These are phyloP conservation scores for Forsythia suspensa DNA, from an alignment of 257 asterid species.

Conservation along the genomic window DNA sequence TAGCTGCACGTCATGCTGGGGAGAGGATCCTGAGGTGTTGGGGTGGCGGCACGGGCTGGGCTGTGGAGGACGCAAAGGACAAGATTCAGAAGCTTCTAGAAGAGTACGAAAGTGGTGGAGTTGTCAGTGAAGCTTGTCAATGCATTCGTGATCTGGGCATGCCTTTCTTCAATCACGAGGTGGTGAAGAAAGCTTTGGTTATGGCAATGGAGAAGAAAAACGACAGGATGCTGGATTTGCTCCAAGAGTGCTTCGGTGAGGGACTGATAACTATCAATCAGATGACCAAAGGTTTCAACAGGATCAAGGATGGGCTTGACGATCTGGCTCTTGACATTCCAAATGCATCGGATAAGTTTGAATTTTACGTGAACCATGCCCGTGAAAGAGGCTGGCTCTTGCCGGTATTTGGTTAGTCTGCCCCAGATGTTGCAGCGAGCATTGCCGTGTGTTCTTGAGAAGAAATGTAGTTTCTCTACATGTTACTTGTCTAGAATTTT, in stretches of 20 bases:
- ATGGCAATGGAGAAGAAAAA: conserved; percentile 99
- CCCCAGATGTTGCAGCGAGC: conserved; percentile 19
- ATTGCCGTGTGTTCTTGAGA: conserved; percentile 25
- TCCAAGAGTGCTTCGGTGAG: conserved; percentile 76
- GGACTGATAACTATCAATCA: conserved; percentile 92
- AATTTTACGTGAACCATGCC: conserved; percentile 59
- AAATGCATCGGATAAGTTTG: conserved; percentile 74
- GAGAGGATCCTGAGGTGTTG: conserved; percentile 98
- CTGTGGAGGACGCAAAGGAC: conserved; percentile 98
- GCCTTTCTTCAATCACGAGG: conserved; percentile 97
- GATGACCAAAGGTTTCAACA: conserved; percentile 86
- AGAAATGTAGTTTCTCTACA: conserved; percentile 19
- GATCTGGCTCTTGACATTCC: conserved; percentile 97
- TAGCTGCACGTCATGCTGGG: conserved; percentile 96
- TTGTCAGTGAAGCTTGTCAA: conserved; percentile 85
- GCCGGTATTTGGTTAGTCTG: conserved; percentile 35
- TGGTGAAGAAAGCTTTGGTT: conserved; percentile 92
- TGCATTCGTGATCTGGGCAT: conserved; percentile 89
- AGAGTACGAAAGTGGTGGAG: conserved; percentile 95
- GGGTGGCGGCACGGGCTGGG: conserved; percentile 99
- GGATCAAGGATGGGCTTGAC: conserved; percentile 89
- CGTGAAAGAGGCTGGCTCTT: conserved; percentile 66
- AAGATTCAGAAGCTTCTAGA: conserved; percentile 93
- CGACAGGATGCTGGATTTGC: conserved; percentile 78
- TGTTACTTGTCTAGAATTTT: conserved; percentile 27